Conservation (phyloP, 2,329 filamentous ascomycete genomes). For the Stemphylium beticola region DNA sequence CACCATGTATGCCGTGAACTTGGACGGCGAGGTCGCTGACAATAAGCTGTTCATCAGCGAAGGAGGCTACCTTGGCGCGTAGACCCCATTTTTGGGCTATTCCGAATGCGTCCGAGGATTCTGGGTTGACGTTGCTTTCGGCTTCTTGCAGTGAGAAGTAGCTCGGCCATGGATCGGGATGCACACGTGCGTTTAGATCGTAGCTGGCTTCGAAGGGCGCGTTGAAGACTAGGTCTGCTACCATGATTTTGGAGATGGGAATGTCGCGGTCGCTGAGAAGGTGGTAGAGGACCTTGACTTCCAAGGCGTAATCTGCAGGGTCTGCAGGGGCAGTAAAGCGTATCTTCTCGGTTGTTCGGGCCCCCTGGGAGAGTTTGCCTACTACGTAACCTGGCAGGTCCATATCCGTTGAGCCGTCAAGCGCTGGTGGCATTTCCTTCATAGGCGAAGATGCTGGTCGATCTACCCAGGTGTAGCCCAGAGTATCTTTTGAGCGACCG, state of each 20-base stretch:
- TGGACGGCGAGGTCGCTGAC: conserved; percentile 70
- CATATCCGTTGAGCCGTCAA: conserved; percentile 31
- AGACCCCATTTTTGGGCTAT: conserved; percentile 83
- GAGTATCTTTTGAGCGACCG: conserved; percentile 59
- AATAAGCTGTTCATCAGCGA: conserved; percentile 68
- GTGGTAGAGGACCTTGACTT: conserved; percentile 77
- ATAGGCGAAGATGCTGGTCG: conserved; percentile 41
- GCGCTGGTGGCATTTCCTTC: conserved; percentile 36
- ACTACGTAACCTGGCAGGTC: conserved; percentile 48
- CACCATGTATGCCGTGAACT: conserved; percentile 66
- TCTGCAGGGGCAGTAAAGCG: conserved; percentile 51
- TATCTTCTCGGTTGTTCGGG: conserved; percentile 43
- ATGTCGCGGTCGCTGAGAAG: conserved; percentile 81
- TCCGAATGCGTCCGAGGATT: conserved; percentile 59
- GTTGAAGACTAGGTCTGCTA: conserved; percentile 73
- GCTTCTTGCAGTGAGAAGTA: conserved; percentile 72
- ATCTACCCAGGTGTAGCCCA: conserved; percentile 56
- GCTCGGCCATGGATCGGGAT: conserved; percentile 82
- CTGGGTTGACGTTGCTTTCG: conserved; percentile 38
- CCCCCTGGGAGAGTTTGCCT: conserved; percentile 42
- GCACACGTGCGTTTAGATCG: conserved; percentile 79
- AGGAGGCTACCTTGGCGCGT: conserved; percentile 73
- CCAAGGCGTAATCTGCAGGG: conserved; percentile 68
- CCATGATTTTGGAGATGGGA: conserved; percentile 75
- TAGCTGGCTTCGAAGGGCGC: conserved; percentile 92